These are phyloP conservation scores for Phialemoniopsis sp. DNA, from an alignment of 2,329 filamentous ascomycete genomes.

Conservation along the genomic window DNA sequence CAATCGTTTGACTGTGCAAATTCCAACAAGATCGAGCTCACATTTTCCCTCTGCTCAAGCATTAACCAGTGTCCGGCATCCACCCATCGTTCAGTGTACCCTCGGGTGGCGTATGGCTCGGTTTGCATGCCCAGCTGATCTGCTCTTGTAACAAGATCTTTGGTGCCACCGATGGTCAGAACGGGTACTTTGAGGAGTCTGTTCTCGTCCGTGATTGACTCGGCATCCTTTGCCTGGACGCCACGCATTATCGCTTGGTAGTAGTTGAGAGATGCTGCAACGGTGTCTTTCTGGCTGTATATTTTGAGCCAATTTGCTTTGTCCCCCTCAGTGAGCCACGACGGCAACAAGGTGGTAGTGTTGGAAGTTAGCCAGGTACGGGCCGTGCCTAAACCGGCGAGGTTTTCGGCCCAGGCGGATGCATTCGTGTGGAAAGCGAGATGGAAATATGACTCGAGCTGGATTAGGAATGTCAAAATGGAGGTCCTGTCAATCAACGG, in stretches of 20 bases:
- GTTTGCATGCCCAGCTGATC: too few relatives aligned
- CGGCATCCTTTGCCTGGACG: too few relatives aligned
- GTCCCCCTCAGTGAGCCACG: slow-evolving; percentile 1
- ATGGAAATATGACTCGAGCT: slow-evolving; percentile 1
- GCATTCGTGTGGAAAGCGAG: slow-evolving; percentile 5
- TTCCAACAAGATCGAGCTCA: slow-evolving; percentile 2
- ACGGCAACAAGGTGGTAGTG: neutral
- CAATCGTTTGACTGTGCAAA: too few relatives aligned
- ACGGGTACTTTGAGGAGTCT: slow-evolving; percentile 2
- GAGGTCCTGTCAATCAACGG: too few relatives aligned
- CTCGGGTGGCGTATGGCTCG: too few relatives aligned
- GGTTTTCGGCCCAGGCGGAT: slow-evolving; percentile 2
- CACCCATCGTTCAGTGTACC: too few relatives aligned
- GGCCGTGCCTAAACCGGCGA: slow-evolving; percentile 2
- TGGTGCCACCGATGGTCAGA: neutral
- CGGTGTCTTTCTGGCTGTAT: slow-evolving; percentile 1
- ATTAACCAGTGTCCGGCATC: slow-evolving; percentile 5
- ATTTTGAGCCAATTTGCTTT: too few relatives aligned
- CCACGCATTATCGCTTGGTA: neutral
- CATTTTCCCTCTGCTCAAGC: slow-evolving; percentile 2
- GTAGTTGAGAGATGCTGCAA: slow-evolving; percentile 2
- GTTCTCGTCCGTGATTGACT: too few relatives aligned
- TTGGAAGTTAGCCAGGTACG: slow-evolving; percentile 1
- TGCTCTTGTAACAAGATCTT: slow-evolving; percentile 1
- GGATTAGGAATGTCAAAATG: too few relatives aligned